phyloP scores from a whole-genome alignment of 495 filamentous ascomycete genomes.

The Friedmanniomyces endolithicus region DNA sequence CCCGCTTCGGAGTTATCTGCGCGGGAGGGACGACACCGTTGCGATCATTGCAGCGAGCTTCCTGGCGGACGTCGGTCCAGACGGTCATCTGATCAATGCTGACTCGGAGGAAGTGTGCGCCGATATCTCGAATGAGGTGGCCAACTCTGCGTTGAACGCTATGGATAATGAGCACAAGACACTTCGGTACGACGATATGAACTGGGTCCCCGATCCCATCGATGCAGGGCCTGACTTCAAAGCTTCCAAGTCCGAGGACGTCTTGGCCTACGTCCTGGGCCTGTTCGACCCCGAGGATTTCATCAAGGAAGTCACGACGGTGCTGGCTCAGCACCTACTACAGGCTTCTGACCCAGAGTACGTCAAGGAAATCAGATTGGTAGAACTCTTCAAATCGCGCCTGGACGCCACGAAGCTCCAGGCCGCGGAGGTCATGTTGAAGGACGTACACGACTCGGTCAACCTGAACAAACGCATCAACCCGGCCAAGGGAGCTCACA shows the following conservation, averaged over 20 bases:
- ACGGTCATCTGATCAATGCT: slow-evolving; percentile 22
- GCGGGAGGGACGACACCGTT: slow-evolving; percentile 87
- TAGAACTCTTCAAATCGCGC: slow-evolving; percentile 76
- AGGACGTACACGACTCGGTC: slow-evolving; percentile 74
- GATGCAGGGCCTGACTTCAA: slow-evolving; percentile 88
- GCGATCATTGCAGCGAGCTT: slow-evolving; percentile 76
- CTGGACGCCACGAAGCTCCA: slow-evolving; percentile 80
- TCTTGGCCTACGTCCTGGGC: slow-evolving; percentile 81
- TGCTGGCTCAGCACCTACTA: slow-evolving; percentile 72
- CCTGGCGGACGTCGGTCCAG: slow-evolving; percentile 51
- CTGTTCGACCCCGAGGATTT: slow-evolving; percentile 83
- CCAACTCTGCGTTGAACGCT: slow-evolving; percentile 2
- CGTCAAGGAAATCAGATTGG: slow-evolving; percentile 64
- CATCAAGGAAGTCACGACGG: slow-evolving; percentile 80
- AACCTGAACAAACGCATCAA: slow-evolving; percentile 38
- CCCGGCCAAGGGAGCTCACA: slow-evolving; percentile 32
- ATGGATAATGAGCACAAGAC: slow-evolving; percentile 45
- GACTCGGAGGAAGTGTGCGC: slow-evolving; percentile 44
- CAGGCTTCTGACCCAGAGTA: slow-evolving; percentile 50
- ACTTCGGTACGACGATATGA: slow-evolving; percentile 78
- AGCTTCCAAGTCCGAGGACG: slow-evolving; percentile 74
- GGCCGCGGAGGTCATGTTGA: slow-evolving; percentile 91
- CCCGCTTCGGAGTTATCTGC: slow-evolving; percentile 73
- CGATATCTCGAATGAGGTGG: slow-evolving; percentile 64
- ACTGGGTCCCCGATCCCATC: slow-evolving; percentile 82